A percentile compares a stretch with the other conserved stretches of the same genome.
Conservation (phyloP, 2,329 filamentous ascomycete species). For the Penicillium griseofulvum region DNA sequence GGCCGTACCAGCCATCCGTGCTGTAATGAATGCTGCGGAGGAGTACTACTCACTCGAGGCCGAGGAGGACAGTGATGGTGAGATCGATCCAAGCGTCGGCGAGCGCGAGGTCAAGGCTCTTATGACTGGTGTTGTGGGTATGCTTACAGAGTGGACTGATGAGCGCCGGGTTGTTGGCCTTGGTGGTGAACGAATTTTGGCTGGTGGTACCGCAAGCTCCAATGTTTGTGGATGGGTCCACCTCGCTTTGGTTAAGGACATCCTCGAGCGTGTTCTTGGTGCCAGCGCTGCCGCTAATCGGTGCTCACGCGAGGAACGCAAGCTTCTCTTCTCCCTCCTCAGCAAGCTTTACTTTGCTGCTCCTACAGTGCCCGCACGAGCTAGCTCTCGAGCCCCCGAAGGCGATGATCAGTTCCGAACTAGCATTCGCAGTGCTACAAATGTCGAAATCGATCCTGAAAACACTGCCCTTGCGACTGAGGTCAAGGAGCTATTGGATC, state of each 20-base stretch:
- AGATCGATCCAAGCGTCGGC: constrained; percentile 75
- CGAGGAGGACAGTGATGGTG: constrained; percentile 70
- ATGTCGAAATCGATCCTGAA: constrained; percentile 50
- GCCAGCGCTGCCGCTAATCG: constrained; percentile 34
- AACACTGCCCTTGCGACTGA: constrained; percentile 54
- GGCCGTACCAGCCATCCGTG: constrained; percentile 70
- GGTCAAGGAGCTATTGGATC: constrained; percentile 58
- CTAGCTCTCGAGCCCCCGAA: constrained; percentile 44
- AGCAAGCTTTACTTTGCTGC: constrained; percentile 79
- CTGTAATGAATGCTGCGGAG: constrained; percentile 59
- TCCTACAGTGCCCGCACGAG: constrained; percentile 50
- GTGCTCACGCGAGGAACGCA: constrained; percentile 71
- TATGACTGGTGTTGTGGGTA: constrained; percentile 72
- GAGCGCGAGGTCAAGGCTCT: constrained; percentile 55
- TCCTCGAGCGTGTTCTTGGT: constrained; percentile 70
- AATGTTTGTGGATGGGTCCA: constrained; percentile 72
- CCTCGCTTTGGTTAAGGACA: constrained; percentile 70
- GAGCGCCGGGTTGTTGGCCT: constrained; percentile 72
- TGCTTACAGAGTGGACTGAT: constrained; percentile 90
- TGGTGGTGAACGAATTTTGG: constrained; percentile 48
- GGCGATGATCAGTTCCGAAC: constrained; percentile 63
- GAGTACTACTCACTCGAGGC: constrained; percentile 69
- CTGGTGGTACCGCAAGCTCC: constrained; percentile 53
- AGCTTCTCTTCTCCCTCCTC: constrained; percentile 72
- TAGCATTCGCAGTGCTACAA: constrained; percentile 45